Conservation (phyloP, 306 rosid genomes). For the Cucumis cinereus region DNA sequence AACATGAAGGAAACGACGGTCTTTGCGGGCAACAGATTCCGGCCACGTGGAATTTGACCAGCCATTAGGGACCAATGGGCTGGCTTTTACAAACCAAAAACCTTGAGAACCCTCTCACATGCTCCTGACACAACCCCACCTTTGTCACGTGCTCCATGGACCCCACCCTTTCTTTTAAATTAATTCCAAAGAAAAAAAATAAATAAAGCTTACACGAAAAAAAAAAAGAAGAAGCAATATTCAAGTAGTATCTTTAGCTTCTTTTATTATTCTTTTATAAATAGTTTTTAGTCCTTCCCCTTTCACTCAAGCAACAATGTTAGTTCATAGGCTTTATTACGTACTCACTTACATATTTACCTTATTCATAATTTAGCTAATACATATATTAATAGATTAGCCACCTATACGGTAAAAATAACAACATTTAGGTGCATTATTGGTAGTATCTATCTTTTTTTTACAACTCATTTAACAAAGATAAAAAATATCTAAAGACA, state of each 20-base stretch:
- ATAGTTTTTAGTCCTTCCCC: no score
- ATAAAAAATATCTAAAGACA: no score
- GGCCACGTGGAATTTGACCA: conserved; percentile 31
- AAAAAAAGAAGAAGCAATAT: background rate
- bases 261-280: background rate
- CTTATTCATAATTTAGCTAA: no score
- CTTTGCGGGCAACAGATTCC: conserved; percentile 20
- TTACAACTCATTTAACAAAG: no score
- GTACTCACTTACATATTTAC: no score
- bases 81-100: conserved; percentile 19
- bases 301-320: no score
- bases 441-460: no score
- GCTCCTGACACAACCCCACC: conserved; percentile 67
- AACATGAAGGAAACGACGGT: conserved; percentile 18
- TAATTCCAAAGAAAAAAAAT: background rate
- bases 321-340: background rate
- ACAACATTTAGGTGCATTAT: no score
- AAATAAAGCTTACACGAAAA: background rate
- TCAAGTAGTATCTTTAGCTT: background rate
- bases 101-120: conserved; percentile 50
- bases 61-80: conserved; percentile 12
- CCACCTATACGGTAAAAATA: no score
- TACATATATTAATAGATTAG: no score
- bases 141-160: conserved; percentile 63
- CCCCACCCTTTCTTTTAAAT: conserved; percentile 15